Base-by-base conservation (phyloP, 75 land plant species). In the Sequoia sempervirens region DNA sequence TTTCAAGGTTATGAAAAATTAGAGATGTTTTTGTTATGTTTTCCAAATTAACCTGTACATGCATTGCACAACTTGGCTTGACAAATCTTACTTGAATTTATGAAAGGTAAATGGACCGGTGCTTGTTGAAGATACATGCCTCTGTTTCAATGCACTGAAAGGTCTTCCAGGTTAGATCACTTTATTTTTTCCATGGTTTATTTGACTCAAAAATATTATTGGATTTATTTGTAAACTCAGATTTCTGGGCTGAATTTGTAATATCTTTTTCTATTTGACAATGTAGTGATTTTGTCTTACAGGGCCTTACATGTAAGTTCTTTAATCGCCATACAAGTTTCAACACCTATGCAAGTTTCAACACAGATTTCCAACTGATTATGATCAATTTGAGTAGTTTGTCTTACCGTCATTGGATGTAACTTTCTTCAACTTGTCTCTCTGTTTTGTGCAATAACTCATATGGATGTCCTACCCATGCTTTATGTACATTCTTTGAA, bases 111-210 rank as follows among this genome's bases (percentile, higher is more conserved):
- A 91, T 82, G 99, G 99, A 30, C 96, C 98, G 12, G 99, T 97
- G 53, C 90, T 97, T 40, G 99, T 97, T 47, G 99, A 97, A 87
- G 99, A 97, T 70, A 97, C 99, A 30, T 97, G 99, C 87, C 93
- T 97, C 20, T 97, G 99, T 75, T 97, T 97, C 88, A 94, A 95
- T 93, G 99, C 99, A 10, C 91, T 97, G n/a, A 91, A 96, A 80
- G 99, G 99, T 75, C 96, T 97, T 70, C 99, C 99, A 45, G 99
- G 99, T 94, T n/a, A 78, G 80, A 45, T 78, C 80, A 9, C n/a
- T 41, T 4, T n/a, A 45, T 78, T 78, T 78, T 1, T 78, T 78
- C 80, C 50, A 45, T 78, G 9, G 46, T 20, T 78, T n/a, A 78
- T 41, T 26, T 28, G n/a, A 45, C 9, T 43, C 30, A 45, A n/a